Conservation (phyloP, 2,329 filamentous ascomycete species). For the Pseudogymnoascus sp. region DNA sequence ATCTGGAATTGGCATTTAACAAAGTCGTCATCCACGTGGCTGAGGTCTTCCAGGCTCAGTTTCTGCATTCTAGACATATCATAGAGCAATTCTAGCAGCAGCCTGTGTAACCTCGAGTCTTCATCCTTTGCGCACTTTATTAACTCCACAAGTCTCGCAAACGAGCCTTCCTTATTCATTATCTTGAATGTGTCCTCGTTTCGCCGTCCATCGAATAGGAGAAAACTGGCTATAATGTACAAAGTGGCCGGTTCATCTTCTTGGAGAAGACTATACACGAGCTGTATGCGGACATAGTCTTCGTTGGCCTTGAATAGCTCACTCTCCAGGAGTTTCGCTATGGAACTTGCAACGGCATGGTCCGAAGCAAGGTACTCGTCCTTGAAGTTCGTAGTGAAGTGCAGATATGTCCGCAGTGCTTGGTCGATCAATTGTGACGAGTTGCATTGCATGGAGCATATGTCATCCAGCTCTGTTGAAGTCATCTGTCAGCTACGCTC, state of each 20-base stretch:
- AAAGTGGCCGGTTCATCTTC: slow-evolving; percentile 79
- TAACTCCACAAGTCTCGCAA: slow-evolving; percentile 74
- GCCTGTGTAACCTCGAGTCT: slow-evolving; percentile 66
- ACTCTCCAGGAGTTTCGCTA: slow-evolving; percentile 70
- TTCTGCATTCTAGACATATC: slow-evolving; percentile 93
- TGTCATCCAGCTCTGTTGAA: slow-evolving; percentile 57
- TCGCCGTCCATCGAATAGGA: slow-evolving; percentile 77
- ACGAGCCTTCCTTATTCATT: slow-evolving; percentile 82
- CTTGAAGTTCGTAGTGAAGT: slow-evolving; percentile 68
- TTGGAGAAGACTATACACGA: slow-evolving; percentile 83
- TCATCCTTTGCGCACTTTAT: slow-evolving; percentile 58
- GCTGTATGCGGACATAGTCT: slow-evolving; percentile 85
- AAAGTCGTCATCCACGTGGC: slow-evolving; percentile 73
- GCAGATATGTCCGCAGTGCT: slow-evolving; percentile 74
- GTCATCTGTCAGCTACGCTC: slow-evolving; percentile 10
- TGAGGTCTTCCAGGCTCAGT: slow-evolving; percentile 67
- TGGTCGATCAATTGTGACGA: slow-evolving; percentile 67
- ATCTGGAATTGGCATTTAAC: slow-evolving; percentile 76
- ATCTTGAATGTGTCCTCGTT: slow-evolving; percentile 73
- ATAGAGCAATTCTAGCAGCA: slow-evolving; percentile 83
- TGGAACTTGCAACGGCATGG: slow-evolving; percentile 73
- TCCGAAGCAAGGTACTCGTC: slow-evolving; percentile 69
- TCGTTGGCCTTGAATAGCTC: slow-evolving; percentile 65
- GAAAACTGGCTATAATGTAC: slow-evolving; percentile 73
- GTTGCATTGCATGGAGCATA: slow-evolving; percentile 51